Evolutionary conservation across 441 rosid species (phyloP).

Genomic region (Mallotus japonicus): DNA sequence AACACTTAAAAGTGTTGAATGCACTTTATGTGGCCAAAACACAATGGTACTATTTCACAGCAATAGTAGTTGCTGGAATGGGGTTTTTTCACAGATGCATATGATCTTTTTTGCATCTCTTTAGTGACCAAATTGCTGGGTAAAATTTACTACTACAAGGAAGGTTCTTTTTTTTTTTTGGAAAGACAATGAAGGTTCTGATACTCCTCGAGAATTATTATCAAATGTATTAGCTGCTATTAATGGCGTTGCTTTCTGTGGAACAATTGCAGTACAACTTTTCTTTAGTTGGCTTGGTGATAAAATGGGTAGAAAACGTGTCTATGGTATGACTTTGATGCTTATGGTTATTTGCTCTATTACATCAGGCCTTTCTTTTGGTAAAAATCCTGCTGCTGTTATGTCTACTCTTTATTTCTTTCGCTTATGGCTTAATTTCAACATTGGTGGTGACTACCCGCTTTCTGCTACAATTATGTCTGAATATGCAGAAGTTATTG

Average conservation of each 20-base stretch:
- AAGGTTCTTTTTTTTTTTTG: too few species aligned
- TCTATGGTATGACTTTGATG: slow-evolving; percentile 73
- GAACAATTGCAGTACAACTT: slow-evolving; percentile 73
- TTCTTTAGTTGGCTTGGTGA: slow-evolving; percentile 89
- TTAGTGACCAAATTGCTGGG: slow-evolving; percentile 76
- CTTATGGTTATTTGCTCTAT: slow-evolving; percentile 63
- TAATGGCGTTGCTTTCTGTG: slow-evolving; percentile 69
- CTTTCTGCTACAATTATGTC: slow-evolving; percentile 86
- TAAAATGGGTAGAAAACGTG: slow-evolving; percentile 66
- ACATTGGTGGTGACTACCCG: slow-evolving; percentile 80
- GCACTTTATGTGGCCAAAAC: slow-evolving; percentile 77
- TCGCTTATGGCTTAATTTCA: slow-evolving; percentile 83
- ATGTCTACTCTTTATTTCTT: slow-evolving; percentile 72
- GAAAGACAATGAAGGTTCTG: slow-evolving; percentile 56
- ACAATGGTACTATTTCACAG: slow-evolving; percentile 78
- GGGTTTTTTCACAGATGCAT: slow-evolving; percentile 86
- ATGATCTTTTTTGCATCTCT: slow-evolving; percentile 74
- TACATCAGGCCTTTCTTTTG: slow-evolving; percentile 64
- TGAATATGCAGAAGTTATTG: slow-evolving; percentile 68
- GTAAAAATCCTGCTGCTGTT: slow-evolving; percentile 42
- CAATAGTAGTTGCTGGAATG: slow-evolving; percentile 77
- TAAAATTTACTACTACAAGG: slow-evolving; percentile 61
- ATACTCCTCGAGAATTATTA: slow-evolving; percentile 59
- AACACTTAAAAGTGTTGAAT: slow-evolving; percentile 50
- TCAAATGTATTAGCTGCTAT: slow-evolving; percentile 70